Evolutionary conservation across 164 flowering plant genomes (phyloP).

Genomic region (Nelumbo lutea): DNA sequence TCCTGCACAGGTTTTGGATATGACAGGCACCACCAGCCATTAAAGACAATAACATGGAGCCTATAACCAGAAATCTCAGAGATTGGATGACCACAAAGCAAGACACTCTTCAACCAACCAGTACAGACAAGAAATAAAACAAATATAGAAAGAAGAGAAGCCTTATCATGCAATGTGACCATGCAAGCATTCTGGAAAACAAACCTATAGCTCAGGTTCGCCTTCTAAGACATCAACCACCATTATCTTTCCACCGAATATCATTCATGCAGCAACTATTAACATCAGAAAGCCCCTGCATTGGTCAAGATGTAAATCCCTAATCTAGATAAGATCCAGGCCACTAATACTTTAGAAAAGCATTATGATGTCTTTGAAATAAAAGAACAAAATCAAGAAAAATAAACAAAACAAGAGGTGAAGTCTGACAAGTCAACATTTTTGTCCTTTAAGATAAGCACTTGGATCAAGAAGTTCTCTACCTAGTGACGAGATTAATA

Average conservation of each 20-base stretch:
- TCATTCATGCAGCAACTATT: constrained; percentile 19
- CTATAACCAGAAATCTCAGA: constrained; percentile 14
- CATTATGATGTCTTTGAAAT: constrained; percentile 2
- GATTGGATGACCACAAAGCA: constrained; percentile 17
- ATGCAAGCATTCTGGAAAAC: constrained; percentile 12
- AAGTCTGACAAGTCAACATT: background rate
- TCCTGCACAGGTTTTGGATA: constrained; percentile 61
- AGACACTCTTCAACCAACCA: constrained; percentile 9
- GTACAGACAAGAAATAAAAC: background rate
- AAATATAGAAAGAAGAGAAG: constrained; percentile 8
- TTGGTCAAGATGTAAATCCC: constrained; percentile 18
- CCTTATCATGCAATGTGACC: constrained; percentile 9
- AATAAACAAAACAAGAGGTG: constrained; percentile 3
- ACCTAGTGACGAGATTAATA: constrained; percentile 17
- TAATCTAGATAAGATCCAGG: constrained; percentile 11
- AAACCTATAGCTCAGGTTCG: constrained; percentile 17
- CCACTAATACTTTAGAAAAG: constrained; percentile 7
- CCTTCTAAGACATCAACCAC: constrained; percentile 17
- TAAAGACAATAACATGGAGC: constrained; percentile 21
- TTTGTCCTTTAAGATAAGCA: constrained; percentile 13
- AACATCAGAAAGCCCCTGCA: constrained; percentile 15
- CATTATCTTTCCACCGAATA: constrained; percentile 12
- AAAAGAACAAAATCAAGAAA: background rate
- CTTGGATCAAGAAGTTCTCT: constrained; percentile 10
- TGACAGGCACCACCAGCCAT: constrained; percentile 40